Percentiles rank a stretch among this genome's conserved stretches.
These are phyloP conservation scores for Polytolypa hystricis DNA, from an alignment of 2,329 filamentous ascomycete species.

Conservation along the genomic window DNA sequence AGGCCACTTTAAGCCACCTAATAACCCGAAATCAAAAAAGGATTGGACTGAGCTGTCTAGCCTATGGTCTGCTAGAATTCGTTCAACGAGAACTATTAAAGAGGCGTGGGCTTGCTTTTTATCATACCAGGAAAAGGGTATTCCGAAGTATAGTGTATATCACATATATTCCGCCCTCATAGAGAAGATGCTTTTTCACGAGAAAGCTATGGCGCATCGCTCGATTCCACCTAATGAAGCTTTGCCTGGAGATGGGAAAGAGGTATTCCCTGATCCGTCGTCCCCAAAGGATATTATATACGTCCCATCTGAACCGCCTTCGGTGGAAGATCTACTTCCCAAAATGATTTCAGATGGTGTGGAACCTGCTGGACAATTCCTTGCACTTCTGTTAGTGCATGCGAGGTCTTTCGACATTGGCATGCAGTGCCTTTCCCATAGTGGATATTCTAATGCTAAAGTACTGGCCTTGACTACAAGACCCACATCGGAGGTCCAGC, in stretches of 20 bases:
- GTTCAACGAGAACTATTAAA: constrained; percentile 47
- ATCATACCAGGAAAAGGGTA: constrained; percentile 38
- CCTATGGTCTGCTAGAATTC: constrained; percentile 48
- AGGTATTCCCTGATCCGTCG: constrained; percentile 43
- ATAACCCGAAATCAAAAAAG: not conserved
- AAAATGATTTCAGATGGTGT: constrained; percentile 39
- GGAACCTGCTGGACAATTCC: constrained; percentile 30
- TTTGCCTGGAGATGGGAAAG: constrained; percentile 46
- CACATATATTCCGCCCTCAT: constrained; percentile 47
- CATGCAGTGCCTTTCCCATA: constrained; percentile 31
- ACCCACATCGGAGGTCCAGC: no score
- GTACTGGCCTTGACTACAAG: no score
- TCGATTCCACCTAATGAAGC: constrained; percentile 10
- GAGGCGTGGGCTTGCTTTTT: constrained; percentile 57
- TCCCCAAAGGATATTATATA: constrained; percentile 49
- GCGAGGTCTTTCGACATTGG: constrained; percentile 31
- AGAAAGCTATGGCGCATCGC: constrained; percentile 4
- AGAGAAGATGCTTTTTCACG: constrained; percentile 40
- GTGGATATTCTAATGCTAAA: no score
- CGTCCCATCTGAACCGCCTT: constrained; percentile 43
- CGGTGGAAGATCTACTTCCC: constrained; percentile 39
- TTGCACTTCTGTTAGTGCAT: constrained; percentile 41
- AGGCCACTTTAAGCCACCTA: not conserved
- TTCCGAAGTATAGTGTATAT: constrained; percentile 22
- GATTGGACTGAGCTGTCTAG: not conserved